Conservation (phyloP, 345 rosid genomes). For the Hypericum androsaemum region DNA sequence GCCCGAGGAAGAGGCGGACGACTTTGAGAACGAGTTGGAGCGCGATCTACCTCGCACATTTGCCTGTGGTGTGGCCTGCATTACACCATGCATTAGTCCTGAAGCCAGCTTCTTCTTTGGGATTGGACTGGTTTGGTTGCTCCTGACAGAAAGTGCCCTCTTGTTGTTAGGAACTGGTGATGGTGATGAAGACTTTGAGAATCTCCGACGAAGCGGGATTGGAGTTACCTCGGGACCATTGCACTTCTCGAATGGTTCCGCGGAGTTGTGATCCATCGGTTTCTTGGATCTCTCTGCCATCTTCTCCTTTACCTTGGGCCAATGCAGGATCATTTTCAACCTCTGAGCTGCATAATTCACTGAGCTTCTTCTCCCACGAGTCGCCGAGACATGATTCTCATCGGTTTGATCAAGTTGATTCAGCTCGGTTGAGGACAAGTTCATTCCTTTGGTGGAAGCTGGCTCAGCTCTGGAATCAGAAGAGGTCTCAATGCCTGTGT, state of each 20-base stretch:
- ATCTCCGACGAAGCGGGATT: constrained; percentile 59
- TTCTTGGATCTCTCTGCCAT: constrained; percentile 16
- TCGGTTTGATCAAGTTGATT: constrained; percentile 29
- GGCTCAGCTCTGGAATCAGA: constrained; percentile 32
- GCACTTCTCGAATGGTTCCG: constrained; percentile 21
- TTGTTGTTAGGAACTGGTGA: constrained; percentile 42
- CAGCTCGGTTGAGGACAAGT: constrained; percentile 42
- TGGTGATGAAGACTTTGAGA: constrained; percentile 36
- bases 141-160: constrained; percentile 65
- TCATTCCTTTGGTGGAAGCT: constrained; percentile 28
- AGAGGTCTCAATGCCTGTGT: constrained; percentile 38
- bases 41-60: constrained; percentile 42
- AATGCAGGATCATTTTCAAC: constrained; percentile 48
- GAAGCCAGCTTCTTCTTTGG: constrained; percentile 67
- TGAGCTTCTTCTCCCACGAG: constrained; percentile 32
- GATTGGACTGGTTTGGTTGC: constrained; percentile 65
- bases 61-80: constrained; percentile 41
- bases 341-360: constrained; percentile 43
- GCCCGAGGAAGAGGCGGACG: constrained; percentile 47
- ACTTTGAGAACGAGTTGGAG: constrained; percentile 68
- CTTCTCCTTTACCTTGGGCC: constrained; percentile 50
- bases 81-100: constrained; percentile 41
- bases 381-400: constrained; percentile 28
- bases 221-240: constrained; percentile 33
- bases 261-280: constrained; percentile 10